Evolutionary conservation across 768 basidiomycete species (phyloP).

Genomic region (Galerina marginata): DNA sequence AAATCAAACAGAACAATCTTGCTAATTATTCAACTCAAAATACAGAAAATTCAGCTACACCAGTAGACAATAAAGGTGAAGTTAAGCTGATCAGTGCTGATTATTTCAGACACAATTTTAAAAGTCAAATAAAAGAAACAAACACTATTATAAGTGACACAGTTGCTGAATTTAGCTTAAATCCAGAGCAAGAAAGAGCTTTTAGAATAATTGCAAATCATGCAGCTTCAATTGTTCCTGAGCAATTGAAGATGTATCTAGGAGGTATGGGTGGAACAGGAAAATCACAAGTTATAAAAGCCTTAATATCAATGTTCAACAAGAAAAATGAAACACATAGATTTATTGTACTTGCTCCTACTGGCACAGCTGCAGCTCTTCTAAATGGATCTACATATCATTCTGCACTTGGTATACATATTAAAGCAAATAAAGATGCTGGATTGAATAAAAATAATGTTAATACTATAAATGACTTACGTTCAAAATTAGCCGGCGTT

Average conservation of each 20-base stretch:
- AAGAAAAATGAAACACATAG: constrained; percentile 23
- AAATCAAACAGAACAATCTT: too few species aligned
- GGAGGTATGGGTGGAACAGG: constrained; percentile 35
- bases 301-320: constrained; percentile 27
- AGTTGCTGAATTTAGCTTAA: constrained; percentile 20
- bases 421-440: background rate
- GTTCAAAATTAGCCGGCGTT: background rate
- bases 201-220: constrained; percentile 35
- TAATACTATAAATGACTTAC: background rate
- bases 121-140: background rate
- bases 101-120: too few species aligned
- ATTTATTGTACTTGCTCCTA: constrained; percentile 19
- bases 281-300: constrained; percentile 25
- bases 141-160: background rate
- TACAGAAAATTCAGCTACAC: too few species aligned
- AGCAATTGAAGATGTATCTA: constrained; percentile 35
- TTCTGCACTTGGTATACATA: background rate
- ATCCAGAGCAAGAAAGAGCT: constrained; percentile 37
- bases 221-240: constrained; percentile 10
- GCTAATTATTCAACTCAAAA: too few species aligned
- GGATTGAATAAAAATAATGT: background rate
- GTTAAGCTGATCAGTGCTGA: too few species aligned
- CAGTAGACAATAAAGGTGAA: too few species aligned
- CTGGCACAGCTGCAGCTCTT: background rate
- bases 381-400: background rate